These are phyloP conservation scores for Parascedosporium putredinis DNA, from an alignment of 2,329 filamentous ascomycete species.

Conservation along the genomic window DNA sequence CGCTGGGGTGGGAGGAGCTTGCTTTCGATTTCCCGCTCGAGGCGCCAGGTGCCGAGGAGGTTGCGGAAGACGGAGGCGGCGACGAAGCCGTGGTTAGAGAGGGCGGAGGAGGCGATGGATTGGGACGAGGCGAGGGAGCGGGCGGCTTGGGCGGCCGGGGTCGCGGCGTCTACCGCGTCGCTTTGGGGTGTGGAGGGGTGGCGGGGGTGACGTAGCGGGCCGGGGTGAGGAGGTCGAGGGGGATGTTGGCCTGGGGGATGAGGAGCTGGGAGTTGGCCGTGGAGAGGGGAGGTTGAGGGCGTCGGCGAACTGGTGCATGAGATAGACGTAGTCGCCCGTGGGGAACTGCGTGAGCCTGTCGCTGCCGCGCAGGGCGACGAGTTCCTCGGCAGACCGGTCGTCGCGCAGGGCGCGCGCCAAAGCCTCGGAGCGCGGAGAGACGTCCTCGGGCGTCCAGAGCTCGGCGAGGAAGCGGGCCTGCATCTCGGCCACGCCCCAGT, in stretches of 20 bases:
- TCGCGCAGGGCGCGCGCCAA: slow-evolving; percentile 29
- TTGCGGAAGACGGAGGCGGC: slow-evolving; percentile 59
- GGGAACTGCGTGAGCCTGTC: slow-evolving; percentile 59
- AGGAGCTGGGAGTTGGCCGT: slow-evolving; percentile 16
- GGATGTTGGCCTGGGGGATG: slow-evolving; percentile 10
- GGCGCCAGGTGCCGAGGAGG: slow-evolving; percentile 58
- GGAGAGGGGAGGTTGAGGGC: slow-evolving; percentile 43
- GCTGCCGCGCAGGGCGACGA: slow-evolving; percentile 40
- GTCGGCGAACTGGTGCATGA: slow-evolving; percentile 60
- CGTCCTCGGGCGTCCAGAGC: slow-evolving; percentile 38
- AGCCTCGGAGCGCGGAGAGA: slow-evolving; percentile 13
- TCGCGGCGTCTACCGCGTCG: slow-evolving; percentile 32
- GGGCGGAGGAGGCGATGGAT: too few species aligned
- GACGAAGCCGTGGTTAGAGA: too few species aligned
- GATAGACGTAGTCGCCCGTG: slow-evolving; percentile 69
- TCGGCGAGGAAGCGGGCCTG: slow-evolving; percentile 60
- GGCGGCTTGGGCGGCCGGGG: slow-evolving; percentile 34
- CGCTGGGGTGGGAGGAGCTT: slow-evolving; percentile 50
- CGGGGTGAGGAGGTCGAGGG: slow-evolving; percentile 42
- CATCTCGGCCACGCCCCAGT: slow-evolving; percentile 84
- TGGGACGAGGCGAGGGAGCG: slow-evolving; percentile 30
- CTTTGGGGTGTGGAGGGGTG: slow-evolving; percentile 24
- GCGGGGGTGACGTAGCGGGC: slow-evolving; percentile 37
- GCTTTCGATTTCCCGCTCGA: slow-evolving; percentile 47
- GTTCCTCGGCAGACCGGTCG: slow-evolving; percentile 34